A percentile compares a stretch with the other conserved stretches of the same genome.
Conservation (phyloP, 108 stramenopile genomes). For the Stephanodiscus minutulus region DNA sequence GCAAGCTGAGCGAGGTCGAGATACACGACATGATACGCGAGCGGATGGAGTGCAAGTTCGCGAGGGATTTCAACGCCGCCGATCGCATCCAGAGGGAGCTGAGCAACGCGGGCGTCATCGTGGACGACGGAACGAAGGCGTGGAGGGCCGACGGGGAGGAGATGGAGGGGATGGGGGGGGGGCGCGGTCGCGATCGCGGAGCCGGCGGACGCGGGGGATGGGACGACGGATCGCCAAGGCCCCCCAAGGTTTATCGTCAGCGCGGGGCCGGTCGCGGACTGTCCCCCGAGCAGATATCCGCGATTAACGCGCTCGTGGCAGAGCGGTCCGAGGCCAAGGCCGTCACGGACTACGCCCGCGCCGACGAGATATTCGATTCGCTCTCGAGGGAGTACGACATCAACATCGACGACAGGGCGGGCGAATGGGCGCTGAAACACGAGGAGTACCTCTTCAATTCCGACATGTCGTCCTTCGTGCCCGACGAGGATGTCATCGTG, state of each 20-base stretch:
- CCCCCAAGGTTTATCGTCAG: slow-evolving; percentile 29
- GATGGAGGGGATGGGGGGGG: slow-evolving; percentile 3
- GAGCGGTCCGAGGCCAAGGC: slow-evolving; percentile 47
- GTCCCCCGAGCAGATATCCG: slow-evolving; percentile 28
- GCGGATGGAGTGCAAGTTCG: slow-evolving; percentile 58
- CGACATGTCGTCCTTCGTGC: slow-evolving; percentile 28
- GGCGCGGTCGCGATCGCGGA: slow-evolving; percentile 4
- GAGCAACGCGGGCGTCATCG: slow-evolving; percentile 44
- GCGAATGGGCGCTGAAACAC: slow-evolving; percentile 37
- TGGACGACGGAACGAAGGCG: slow-evolving; percentile 66
- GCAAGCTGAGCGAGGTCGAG: slow-evolving; percentile 47
- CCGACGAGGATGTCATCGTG: slow-evolving; percentile 26
- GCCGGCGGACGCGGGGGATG: slow-evolving; percentile 8
- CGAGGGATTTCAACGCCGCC: slow-evolving; percentile 55
- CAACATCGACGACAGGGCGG: slow-evolving; percentile 51
- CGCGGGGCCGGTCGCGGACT: slow-evolving; percentile 39
- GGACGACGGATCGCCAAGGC: slow-evolving; percentile 9
- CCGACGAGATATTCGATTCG: slow-evolving; percentile 52
- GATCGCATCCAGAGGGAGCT: slow-evolving; percentile 63
- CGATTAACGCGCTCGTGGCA: slow-evolving; percentile 30
- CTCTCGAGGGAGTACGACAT: slow-evolving; percentile 38
- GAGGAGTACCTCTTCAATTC: slow-evolving; percentile 40
- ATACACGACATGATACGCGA: slow-evolving; percentile 57
- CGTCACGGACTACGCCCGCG: slow-evolving; percentile 39
- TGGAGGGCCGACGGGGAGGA: slow-evolving; percentile 62